Evolutionary conservation across 1,284 basidiomycete genomes (phyloP), one percentile per base, ranked within the genome.

Genomic region (Ustilago trichophora): DNA sequence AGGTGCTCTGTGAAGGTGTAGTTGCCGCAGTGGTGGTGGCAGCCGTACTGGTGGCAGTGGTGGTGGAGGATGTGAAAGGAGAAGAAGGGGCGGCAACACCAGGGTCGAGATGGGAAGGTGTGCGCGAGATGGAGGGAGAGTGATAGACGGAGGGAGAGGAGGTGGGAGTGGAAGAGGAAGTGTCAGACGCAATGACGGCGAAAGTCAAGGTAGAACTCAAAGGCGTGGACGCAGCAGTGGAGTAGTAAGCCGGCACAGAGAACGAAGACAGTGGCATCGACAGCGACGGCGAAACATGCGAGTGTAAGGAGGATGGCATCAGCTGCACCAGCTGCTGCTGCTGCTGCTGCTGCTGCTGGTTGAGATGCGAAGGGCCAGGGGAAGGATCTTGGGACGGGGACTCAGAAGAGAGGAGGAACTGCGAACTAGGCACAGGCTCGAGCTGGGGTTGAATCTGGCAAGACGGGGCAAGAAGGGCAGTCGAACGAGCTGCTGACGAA

Each of bases 1-100:
- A 26, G 9, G 62, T 45, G 51, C 46, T 58, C 21, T 65, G 42
- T 6, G 46, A 54, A 36, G 50, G 51, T 15, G 55, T 40, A 0
- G 54, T 58, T 11, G 54, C 55, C 34, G 62, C 50, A 10, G 48
- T 57, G 12, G 52, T 41, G 15, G 16, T 24, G 15, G 34, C 18
- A 24, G 33, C n/a, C n/a, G n/a, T n/a, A n/a, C n/a, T 52, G 27
- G 37, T 42, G 48, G 41, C 32, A 42, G 25, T 25, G 12, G 26
- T 38, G 25, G n/a, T n/a, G n/a, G n/a, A 48, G 29, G 7, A 44
- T 43, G 33, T 31, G 32, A 27, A 57, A 22, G 53, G 57, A 56
- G n/a, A n/a, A n/a, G n/a, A n/a, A n/a, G n/a, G n/a, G n/a, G n/a
- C n/a, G n/a, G 31, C 26, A 24, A 22, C 32, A n/a, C 16, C 43